Base-by-base conservation (phyloP, 768 basidiomycete genomes). In the Chalciporus sphaerocephalus region DNA sequence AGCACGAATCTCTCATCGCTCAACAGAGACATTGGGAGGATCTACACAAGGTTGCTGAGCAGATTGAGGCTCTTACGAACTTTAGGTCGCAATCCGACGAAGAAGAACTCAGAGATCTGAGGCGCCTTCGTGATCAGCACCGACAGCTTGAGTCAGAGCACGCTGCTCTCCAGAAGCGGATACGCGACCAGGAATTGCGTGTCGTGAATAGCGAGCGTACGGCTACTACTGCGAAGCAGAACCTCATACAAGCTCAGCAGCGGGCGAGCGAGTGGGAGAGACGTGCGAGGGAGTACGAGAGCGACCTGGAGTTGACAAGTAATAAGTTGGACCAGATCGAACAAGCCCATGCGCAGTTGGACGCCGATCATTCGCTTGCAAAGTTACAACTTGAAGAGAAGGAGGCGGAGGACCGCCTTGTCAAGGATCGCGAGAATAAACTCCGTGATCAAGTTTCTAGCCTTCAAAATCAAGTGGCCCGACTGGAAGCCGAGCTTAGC, bases 11-110 rank as follows among this genome's bases (percentile, higher is more conserved):
- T 20, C 67, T 87, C 15, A 38, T 71, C 1, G 68, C 75, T 20
- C 85, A 91, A 52, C 83, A 86, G 56, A 71, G 63, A n/a, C 80
- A 86, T 43, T 90, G 86, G 88, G 85, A 87, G n/a, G 79, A 82
- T 35, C 72, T 91, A 17, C 82, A 74, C 21, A 79, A 76, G 38
- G 76, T 82, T 2, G 74, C 81, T 3, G 85, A 88, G 56, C 85
- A 91, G 62, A 78, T 92, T 23, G 84, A 87, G 44, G 58, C 72
- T 39, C 75, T 92, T 27, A 73, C 83, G 17, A 74, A 66, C 39
- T 67, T 83, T 28, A 73, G 89, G 46, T 73, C 75, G 4, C 79
- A 81, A 56, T 73, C 72, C 10, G 84, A 86, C 51, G 80, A 78
- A 52, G 84, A 85, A 38, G 90, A 92, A 55, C 54, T 88, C 38